Conservation (phyloP, 2,329 filamentous ascomycete species). For the Calonectria honghensis region DNA sequence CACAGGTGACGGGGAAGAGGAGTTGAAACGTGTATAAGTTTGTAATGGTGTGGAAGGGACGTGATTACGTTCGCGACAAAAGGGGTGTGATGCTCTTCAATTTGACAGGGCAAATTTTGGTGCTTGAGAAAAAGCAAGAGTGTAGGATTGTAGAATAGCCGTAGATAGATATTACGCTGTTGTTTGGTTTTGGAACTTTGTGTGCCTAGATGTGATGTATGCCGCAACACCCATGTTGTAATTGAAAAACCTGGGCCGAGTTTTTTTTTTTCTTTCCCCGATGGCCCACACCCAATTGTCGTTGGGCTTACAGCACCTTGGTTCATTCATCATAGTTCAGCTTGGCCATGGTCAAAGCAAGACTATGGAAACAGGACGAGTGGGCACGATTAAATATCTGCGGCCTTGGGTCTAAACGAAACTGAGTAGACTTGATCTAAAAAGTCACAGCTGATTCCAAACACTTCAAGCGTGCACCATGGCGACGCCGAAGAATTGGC, state of each 20-base stretch:
- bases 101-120: constrained; percentile 28
- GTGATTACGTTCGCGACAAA: constrained; percentile 27
- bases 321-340: neutral
- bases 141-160: constrained; percentile 53
- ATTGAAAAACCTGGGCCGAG: neutral
- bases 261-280: no score
- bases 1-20: constrained; percentile 19
- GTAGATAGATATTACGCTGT: constrained; percentile 45
- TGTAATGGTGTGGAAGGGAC: constrained; percentile 46
- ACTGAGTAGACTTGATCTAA: neutral
- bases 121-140: constrained; percentile 35
- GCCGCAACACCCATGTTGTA: neutral
- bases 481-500: constrained; percentile 75
- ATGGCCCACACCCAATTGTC: neutral
- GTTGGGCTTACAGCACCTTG: neutral
- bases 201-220: neutral
- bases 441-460: neutral
- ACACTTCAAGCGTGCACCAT: constrained; percentile 45
- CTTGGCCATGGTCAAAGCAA: neutral
- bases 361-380: neutral
- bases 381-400: neutral
- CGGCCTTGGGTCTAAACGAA: no score
- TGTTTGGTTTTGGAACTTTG: constrained; percentile 18
- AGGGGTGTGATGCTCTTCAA: constrained; percentile 28
- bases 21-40: constrained; percentile 37